These are phyloP conservation scores for Lachnellula hyalina DNA, from an alignment of 2,329 filamentous ascomycete species.

Conservation along the genomic window DNA sequence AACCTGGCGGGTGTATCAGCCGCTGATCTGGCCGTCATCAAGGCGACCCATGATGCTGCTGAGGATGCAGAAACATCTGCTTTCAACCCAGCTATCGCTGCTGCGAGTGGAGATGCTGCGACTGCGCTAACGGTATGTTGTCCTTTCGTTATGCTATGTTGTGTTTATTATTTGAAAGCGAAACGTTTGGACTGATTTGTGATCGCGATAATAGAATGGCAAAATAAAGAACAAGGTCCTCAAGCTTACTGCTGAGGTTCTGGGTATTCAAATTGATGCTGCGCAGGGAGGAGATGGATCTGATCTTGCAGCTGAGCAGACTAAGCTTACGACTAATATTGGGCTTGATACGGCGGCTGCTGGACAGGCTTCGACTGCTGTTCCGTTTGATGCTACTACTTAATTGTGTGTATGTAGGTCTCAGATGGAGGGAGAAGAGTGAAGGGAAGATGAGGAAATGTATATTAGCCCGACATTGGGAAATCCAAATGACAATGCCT, in stretches of 20 bases:
- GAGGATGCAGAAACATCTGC: constrained; percentile 48
- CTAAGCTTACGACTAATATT: constrained; percentile 51
- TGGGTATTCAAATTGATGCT: constrained; percentile 45
- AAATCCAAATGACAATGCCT: no score
- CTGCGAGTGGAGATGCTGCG: constrained; percentile 40
- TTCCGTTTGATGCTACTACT: constrained; percentile 32
- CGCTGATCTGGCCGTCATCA: constrained; percentile 44
- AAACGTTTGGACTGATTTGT: no score
- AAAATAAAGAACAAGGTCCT: constrained; percentile 59
- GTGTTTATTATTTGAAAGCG: background rate
- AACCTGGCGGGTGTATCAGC: constrained; percentile 39
- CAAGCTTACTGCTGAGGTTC: constrained; percentile 48
- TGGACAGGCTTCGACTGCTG: constrained; percentile 40
- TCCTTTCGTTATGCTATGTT: background rate
- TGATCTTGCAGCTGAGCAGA: constrained; percentile 42
- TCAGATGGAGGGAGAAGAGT: background rate
- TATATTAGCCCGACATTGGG: background rate
- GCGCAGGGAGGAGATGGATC: constrained; percentile 42
- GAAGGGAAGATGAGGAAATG: background rate
- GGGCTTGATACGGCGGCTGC: constrained; percentile 41
- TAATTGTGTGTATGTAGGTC: background rate
- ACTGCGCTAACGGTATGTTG: constrained; percentile 41
- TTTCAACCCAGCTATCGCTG: constrained; percentile 50
- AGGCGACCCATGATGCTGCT: constrained; percentile 46
- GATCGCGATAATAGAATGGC: constrained; percentile 35